These are phyloP conservation scores for Chrysoporthe cubensis DNA, from an alignment of 2,329 filamentous ascomycete species.

Conservation along the genomic window DNA sequence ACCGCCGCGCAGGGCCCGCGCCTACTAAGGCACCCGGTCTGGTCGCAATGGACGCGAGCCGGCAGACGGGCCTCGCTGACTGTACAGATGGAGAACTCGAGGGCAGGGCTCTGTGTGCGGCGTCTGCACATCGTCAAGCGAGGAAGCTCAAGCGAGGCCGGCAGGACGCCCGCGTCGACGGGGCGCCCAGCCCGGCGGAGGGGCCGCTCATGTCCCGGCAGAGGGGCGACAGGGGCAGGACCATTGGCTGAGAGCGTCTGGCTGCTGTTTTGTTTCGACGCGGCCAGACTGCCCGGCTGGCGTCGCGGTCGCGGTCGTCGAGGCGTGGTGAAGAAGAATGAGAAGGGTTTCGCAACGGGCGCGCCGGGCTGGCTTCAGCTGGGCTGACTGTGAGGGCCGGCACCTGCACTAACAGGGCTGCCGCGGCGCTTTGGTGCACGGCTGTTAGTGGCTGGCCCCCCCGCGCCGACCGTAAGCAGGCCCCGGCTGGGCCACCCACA, in stretches of 20 bases:
- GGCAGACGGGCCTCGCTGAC: constrained; percentile 9
- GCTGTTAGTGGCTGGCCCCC: constrained; percentile 16
- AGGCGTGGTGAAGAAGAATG: background rate
- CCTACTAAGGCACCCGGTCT: background rate
- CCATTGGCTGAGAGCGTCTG: constrained; percentile 19
- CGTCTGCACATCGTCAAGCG: too few species aligned
- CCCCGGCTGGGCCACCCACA: constrained; percentile 10
- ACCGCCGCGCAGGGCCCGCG: too few species aligned
- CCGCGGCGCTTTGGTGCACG: background rate
- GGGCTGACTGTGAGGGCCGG: background rate
- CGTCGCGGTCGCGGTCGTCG: constrained; percentile 15
- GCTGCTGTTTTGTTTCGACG: constrained; percentile 18
- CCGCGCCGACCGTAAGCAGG: constrained; percentile 14
- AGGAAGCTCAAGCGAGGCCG: background rate
- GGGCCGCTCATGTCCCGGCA: constrained; percentile 11
- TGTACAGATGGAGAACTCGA: background rate
- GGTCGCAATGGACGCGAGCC: constrained; percentile 4
- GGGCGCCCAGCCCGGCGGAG: constrained; percentile 5
- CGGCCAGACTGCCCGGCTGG: constrained; percentile 23
- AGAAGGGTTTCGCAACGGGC: constrained; percentile 22
- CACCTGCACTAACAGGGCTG: constrained; percentile 22
- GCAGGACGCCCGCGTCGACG: background rate
- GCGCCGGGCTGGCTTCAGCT: constrained; percentile 16
- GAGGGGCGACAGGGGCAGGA: background rate
- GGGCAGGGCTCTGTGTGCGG: background rate